phyloP scores from a whole-genome alignment of 2,329 filamentous ascomycete species.

The Emericellopsis atlantica region DNA sequence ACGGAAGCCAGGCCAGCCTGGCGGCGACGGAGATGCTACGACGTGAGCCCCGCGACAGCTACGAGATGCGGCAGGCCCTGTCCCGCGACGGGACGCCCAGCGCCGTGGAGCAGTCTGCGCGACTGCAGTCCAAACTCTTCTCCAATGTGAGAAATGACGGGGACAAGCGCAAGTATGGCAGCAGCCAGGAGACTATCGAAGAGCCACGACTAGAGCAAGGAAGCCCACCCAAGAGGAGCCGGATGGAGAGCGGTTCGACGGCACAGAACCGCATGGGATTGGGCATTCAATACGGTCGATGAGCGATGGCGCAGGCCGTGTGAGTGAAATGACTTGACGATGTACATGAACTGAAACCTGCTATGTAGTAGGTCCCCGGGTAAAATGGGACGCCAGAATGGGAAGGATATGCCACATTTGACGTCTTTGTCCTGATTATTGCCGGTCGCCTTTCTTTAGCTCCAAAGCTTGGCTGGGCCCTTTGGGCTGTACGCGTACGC shows the following conservation, averaged over 20 bases:
- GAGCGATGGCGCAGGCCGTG: no score
- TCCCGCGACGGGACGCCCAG: slow-evolving; percentile 30
- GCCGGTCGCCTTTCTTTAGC: no score
- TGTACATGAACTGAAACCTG: no score
- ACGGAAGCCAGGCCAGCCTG: slow-evolving; percentile 66
- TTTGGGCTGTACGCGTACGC: no score
- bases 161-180: slow-evolving; percentile 40
- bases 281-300: slow-evolving; percentile 33
- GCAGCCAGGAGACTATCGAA: slow-evolving; percentile 14
- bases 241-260: slow-evolving; percentile 23
- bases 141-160: slow-evolving; percentile 27
- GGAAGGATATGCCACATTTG: no score
- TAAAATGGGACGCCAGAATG: no score
- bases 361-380: no score
- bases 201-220: slow-evolving; percentile 16
- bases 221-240: slow-evolving; percentile 39
- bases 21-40: slow-evolving; percentile 65
- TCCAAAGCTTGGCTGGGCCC: no score
- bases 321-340: no score
- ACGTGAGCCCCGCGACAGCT: slow-evolving; percentile 39
- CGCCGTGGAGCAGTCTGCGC: slow-evolving; percentile 27
- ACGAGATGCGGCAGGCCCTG: slow-evolving; percentile 31
- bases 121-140: slow-evolving; percentile 38
- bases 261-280: slow-evolving; percentile 30
- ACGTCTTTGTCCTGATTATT: no score